phyloP scores from a whole-genome alignment of 2,329 filamentous ascomycete genomes.

The Calycina marina region DNA sequence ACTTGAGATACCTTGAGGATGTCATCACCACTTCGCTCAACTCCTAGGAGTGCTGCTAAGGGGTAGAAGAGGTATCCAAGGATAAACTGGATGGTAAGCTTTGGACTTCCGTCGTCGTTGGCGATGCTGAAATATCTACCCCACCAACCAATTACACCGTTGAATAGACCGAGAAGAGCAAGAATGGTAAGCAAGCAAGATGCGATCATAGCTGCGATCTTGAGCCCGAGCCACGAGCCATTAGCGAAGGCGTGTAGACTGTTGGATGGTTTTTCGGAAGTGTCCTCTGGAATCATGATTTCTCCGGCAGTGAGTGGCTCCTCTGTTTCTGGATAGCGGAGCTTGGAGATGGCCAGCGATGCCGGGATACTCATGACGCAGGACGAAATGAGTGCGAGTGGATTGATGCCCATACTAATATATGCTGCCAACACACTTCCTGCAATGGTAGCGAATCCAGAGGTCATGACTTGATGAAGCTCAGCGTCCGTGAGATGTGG shows the following conservation, averaged over 20 bases:
- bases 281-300: slow-evolving; percentile 59
- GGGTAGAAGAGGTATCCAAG: slow-evolving; percentile 68
- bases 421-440: slow-evolving; percentile 79
- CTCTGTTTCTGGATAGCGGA: slow-evolving; percentile 79
- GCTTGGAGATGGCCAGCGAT: slow-evolving; percentile 75
- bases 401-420: slow-evolving; percentile 68
- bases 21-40: slow-evolving; percentile 44
- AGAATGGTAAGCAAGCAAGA: slow-evolving; percentile 74
- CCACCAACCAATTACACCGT: slow-evolving; percentile 74
- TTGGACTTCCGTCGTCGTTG: slow-evolving; percentile 53
- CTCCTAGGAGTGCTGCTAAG: slow-evolving; percentile 67
- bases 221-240: slow-evolving; percentile 73
- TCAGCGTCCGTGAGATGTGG: slow-evolving; percentile 75
- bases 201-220: slow-evolving; percentile 73
- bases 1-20: slow-evolving; percentile 61
- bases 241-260: slow-evolving; percentile 73
- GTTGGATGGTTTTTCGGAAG: slow-evolving; percentile 64
- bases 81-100: slow-evolving; percentile 61
- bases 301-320: slow-evolving; percentile 72
- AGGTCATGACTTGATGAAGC: slow-evolving; percentile 84
- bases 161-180: slow-evolving; percentile 56
- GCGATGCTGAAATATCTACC: slow-evolving; percentile 55
- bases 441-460: slow-evolving; percentile 83
- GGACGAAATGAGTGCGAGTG: slow-evolving; percentile 74
- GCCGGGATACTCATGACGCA: slow-evolving; percentile 95